These are phyloP conservation scores for Viola odorata DNA, from an alignment of 345 rosid species.

Conservation along the genomic window DNA sequence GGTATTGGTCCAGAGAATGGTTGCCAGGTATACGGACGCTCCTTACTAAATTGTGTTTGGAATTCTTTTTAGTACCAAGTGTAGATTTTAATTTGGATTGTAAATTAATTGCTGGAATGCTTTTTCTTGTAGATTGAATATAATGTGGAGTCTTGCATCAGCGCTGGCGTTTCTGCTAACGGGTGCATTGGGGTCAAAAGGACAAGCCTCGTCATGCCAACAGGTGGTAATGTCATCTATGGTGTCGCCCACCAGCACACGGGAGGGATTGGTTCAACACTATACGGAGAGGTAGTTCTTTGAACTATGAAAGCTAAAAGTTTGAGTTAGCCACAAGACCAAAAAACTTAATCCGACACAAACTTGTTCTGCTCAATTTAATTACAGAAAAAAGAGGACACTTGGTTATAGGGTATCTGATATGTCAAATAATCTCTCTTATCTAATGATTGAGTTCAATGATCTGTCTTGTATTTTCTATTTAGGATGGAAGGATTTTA, in stretches of 20 bases:
- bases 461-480: not conserved
- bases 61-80: not conserved
- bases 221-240: conserved; percentile 66
- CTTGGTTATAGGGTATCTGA: not conserved
- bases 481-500: conserved; percentile 54
- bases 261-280: conserved; percentile 62
- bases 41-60: not conserved
- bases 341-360: not conserved
- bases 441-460: too few relatives aligned
- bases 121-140: conserved; percentile 54
- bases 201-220: conserved; percentile 50
- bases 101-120: not conserved
- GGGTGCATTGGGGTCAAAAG: conserved; percentile 46
- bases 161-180: conserved; percentile 8
- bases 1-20: conserved; percentile 32
- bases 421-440: too few relatives aligned
- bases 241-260: conserved; percentile 80
- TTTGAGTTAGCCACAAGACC: not conserved
- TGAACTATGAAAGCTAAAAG: not conserved
- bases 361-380: not conserved
- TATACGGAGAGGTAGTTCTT: conserved; percentile 60
- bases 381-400: not conserved
- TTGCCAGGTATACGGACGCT: conserved; percentile 44
- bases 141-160: conserved; percentile 46
- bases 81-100: not conserved